Evolutionary conservation across 805 yeast species (phyloP), one percentile per base, ranked within the genome.

Genomic region (Suhomyces canberraensis): DNA sequence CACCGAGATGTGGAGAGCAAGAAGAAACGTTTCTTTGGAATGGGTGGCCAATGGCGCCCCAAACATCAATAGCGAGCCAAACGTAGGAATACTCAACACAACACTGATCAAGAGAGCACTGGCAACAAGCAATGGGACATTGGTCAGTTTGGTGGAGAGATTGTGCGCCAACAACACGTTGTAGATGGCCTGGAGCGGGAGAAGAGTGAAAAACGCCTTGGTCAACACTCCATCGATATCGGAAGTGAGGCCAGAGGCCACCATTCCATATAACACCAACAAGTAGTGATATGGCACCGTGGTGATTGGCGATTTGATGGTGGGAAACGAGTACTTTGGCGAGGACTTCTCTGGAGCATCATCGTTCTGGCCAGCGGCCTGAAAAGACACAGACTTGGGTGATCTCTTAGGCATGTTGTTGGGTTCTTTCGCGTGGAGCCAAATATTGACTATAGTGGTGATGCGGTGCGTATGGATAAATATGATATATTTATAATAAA

Each of bases 11-110:
- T 86, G 93, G 6, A 70, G 58, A 0, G 93, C 66, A 32, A 85
- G 60, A 3, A 81, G 52, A 45, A 71, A 69, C 0, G 95, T 86
- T 50, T 79, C 82, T 7, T 41, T 46, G 21, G 73, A 40, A 24
- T 71, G 67, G 1, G 76, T 64, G 1, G 76, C 61, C 29, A 84
- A 64, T 11, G 96, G 96, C 0, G 96, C 95, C 6, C 97, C 97
- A 52, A 86, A 77, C 9, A 88, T 49, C 1, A 88, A 66, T 31
- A 83, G 54, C 1, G 56, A 40, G 7, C 59, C 39, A 41, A 66
- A 69, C n/a, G 67, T 37, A 2, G 70, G 73, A 1, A 62, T 25
- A 5, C 76, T 50, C n/a, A 67, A 45, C 3, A 61, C 17, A 1
- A 65, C 19, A 2, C 75, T 54, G 3, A 69, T 36, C 5, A 64